Evolutionary conservation across 257 asterid genomes (phyloP).

Genomic region (Petunia axillaris): DNA sequence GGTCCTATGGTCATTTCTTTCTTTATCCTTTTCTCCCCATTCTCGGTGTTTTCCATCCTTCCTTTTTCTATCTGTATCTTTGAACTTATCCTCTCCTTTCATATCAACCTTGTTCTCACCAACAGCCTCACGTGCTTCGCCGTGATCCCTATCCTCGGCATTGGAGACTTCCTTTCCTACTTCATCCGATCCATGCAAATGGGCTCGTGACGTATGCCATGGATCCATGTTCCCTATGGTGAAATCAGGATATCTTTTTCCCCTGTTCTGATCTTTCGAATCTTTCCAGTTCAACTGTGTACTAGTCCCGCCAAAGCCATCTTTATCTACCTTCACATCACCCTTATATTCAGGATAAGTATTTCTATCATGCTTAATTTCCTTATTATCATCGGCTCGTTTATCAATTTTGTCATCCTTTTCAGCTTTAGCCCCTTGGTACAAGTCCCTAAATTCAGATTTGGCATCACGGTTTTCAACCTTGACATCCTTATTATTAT

Average conservation of each 20-base stretch:
- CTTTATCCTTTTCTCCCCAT: conserved; percentile 93
- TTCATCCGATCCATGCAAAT: conserved; percentile 47
- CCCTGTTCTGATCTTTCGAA: conserved; percentile 57
- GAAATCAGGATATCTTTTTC: conserved; percentile 62
- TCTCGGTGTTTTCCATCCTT: conserved; percentile 60
- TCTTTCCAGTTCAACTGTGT: conserved; percentile 59
- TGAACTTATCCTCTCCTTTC: conserved; percentile 79
- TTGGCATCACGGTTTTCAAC: conserved; percentile 64
- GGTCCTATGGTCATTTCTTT: conserved; percentile 71
- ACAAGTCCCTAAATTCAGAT: conserved; percentile 64
- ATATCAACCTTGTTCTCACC: conserved; percentile 80
- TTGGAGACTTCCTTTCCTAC: conserved; percentile 61
- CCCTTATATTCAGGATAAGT: conserved; percentile 61
- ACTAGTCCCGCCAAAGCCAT: conserved; percentile 43
- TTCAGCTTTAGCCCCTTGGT: conserved; percentile 59
- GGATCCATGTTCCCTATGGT: conserved; percentile 59
- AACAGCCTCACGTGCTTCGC: conserved; percentile 74
- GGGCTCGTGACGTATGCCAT: conserved; percentile 64
- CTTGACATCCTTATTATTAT: conserved; percentile 59
- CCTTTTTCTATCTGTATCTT: conserved; percentile 86
- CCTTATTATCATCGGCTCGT: conserved; percentile 69
- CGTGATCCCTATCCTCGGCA: conserved; percentile 54
- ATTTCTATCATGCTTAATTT: conserved; percentile 63
- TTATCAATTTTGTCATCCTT: conserved; percentile 54
- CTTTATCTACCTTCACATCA: conserved; percentile 69